These are phyloP conservation scores for Paramarasmius palmivorus DNA, from an alignment of 1,284 basidiomycete genomes.

Conservation along the genomic window DNA sequence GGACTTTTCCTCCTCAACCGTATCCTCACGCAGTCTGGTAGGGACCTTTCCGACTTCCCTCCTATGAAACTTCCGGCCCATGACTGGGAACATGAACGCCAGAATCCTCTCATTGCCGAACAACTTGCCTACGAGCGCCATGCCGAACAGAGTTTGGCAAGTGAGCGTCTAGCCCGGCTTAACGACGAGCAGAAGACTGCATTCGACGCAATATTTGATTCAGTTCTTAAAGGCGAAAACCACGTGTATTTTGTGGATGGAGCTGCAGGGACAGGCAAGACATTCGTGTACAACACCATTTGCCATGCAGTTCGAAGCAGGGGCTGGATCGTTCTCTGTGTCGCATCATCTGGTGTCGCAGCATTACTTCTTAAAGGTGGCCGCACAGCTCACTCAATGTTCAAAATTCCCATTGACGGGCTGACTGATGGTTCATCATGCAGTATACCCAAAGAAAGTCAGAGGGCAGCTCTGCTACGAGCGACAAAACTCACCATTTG, in stretches of 20 bases:
- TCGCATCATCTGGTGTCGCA: slow-evolving; percentile 47
- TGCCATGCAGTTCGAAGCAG: slow-evolving; percentile 27
- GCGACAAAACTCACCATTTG: slow-evolving; percentile 34
- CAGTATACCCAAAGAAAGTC: slow-evolving; percentile 27
- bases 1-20: slow-evolving; percentile 31
- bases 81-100: too few species aligned
- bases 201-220: too few species aligned
- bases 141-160: too few species aligned
- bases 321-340: slow-evolving; percentile 38
- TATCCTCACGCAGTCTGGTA: too few species aligned
- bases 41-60: too few species aligned
- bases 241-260: too few species aligned
- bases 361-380: slow-evolving; percentile 40
- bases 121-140: too few species aligned
- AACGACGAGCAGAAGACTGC: too few species aligned
- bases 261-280: slow-evolving; percentile 52
- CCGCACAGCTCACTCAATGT: slow-evolving; percentile 44
- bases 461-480: slow-evolving; percentile 27
- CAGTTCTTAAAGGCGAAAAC: too few species aligned
- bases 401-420: slow-evolving; percentile 46
- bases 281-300: slow-evolving; percentile 44
- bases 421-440: slow-evolving; percentile 29
- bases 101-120: too few species aligned
- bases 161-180: too few species aligned
- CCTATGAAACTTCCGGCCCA: too few species aligned